Evolutionary conservation across 2,329 filamentous ascomycete genomes (phyloP), one percentile per base, ranked within the genome.

Genomic region (Blastomyces parvus): DNA sequence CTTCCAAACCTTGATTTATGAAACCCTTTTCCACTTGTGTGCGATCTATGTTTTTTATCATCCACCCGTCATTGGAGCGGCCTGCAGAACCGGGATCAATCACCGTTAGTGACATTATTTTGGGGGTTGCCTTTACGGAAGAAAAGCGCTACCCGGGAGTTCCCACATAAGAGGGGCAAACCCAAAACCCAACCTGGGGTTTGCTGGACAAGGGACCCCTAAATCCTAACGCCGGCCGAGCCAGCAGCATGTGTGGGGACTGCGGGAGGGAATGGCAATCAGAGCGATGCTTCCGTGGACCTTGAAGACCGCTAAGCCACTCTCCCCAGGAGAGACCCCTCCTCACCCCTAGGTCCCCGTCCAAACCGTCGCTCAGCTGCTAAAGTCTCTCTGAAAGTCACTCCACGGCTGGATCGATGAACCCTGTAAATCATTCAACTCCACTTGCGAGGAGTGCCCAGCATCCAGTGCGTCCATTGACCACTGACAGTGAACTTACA

Each of bases 371-470:
- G 50, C 17, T 8, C 9, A 9, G 38, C 38, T 40, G 38, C 44
- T 61, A 52, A 50, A 38, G n/a, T 19, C 13, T 46, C 42, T 14
- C 25, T 50, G 33, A 48, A 33, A 46, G 59, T 59, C 33, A 38
- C 42, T 52, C 5, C 17, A 44, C 38, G 40, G 38, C 40, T 59
- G 52, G 46, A 52, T 61, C 59, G 46, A 61, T 53, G 59, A 61
- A 61, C 59, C 59, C 59, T 61, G 59, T 53, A 61, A 50, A 61
- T 61, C 59, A 61, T 61, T 52, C 7, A 25, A 22, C 38, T 52
- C 46, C 44, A 53, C 44, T 61, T 50, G 30, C 33, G 11, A 52
- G 59, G 44, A 40, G 17, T 30, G 25, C 30, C 40, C n/a, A 61
- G 44, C 22, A 44, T 61, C 46, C 59, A 53, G 7, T 38, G 19